Evolutionary conservation across 495 filamentous ascomycete genomes (phyloP), one percentile per base, ranked within the genome.

Genomic region (Xylaria nigripes): DNA sequence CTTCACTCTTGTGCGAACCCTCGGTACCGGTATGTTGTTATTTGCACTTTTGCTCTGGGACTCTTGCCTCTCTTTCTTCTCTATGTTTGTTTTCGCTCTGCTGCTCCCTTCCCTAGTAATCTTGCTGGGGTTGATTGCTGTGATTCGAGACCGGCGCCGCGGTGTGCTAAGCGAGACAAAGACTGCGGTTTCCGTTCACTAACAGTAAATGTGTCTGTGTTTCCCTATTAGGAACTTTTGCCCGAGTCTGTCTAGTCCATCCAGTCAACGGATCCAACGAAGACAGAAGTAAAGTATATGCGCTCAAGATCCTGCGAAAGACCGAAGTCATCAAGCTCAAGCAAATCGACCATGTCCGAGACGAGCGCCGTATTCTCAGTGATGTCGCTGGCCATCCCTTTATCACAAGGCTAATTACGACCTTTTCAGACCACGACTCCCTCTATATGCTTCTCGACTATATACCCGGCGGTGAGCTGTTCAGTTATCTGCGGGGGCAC

Each of bases 271-370:
- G 76, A 50, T 74, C 72, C 24, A 76, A 81, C 29, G 68, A 72
- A 46, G 77, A 82, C 36, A 70, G 69, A 62, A 76, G 78, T 66
- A 84, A 86, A 67, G 87, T 96, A 5, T 96, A 86, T 75, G 93
- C 93, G 19, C 76, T 98, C 54, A 98, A 97, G 76, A 86, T 96
- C 42, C 71, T 98, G 45, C 86, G 90, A 56, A 98, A 98, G 70
- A 44, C 56, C 55, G 52, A 70, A 89, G 90, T 97, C 54, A 91
- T 98, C 73, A 88, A 88, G 59, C 75, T 96, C 57, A 97, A 98
- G 78, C 93, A 98, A 72, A 85, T 96, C 60, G 93, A 96, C 72
- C 93, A 97, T 75, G 90, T 96, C 54, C 86, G 89, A 59, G 93
- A 95, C 68, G 93, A 98, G 73, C 84, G 93, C 32, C 82, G 81